These are phyloP conservation scores for Saturnispora saitoi DNA, from an alignment of 805 yeast species.

Conservation along the genomic window DNA sequence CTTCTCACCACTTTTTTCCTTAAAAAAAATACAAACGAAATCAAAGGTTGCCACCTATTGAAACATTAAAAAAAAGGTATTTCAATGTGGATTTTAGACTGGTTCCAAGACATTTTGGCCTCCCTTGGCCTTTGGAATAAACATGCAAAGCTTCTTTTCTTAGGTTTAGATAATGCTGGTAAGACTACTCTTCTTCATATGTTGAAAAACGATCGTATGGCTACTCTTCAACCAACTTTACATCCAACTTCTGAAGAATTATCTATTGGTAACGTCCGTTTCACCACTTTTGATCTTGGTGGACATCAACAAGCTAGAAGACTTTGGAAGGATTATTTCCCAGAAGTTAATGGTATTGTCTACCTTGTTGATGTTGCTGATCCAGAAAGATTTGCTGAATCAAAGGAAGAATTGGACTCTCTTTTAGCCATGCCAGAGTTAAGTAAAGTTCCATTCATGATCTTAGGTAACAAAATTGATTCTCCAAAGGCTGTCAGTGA, in stretches of 20 bases:
- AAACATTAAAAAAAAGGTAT: background rate
- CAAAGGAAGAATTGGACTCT: conserved; percentile 90
- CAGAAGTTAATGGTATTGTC: conserved; percentile 97
- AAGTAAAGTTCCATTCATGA: conserved; percentile 78
- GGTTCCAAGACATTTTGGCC: conserved; percentile 65
- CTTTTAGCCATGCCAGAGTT: conserved; percentile 90
- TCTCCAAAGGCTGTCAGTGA: conserved; percentile 91
- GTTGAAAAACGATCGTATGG: conserved; percentile 91
- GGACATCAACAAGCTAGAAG: conserved; percentile 99
- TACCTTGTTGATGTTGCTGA: conserved; percentile 96
- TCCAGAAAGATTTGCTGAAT: conserved; percentile 88
- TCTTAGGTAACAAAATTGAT: conserved; percentile 95
- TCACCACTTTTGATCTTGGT: conserved; percentile 97
- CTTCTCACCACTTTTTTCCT: background rate
- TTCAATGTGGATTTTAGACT: conserved; percentile 31
- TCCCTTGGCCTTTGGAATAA: conserved; percentile 83
- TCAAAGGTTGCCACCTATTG: background rate
- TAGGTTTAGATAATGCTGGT: conserved; percentile 97
- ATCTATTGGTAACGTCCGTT: conserved; percentile 91
- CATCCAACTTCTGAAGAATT: conserved; percentile 98
- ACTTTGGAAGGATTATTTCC: conserved; percentile 98
- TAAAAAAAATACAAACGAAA: background rate
- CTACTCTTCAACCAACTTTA: conserved; percentile 94
- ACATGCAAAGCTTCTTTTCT: conserved; percentile 90
- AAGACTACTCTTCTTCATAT: conserved; percentile 84